Conservation (phyloP, 148 eudicot species). For the Tetragonia tetragonoides region DNA sequence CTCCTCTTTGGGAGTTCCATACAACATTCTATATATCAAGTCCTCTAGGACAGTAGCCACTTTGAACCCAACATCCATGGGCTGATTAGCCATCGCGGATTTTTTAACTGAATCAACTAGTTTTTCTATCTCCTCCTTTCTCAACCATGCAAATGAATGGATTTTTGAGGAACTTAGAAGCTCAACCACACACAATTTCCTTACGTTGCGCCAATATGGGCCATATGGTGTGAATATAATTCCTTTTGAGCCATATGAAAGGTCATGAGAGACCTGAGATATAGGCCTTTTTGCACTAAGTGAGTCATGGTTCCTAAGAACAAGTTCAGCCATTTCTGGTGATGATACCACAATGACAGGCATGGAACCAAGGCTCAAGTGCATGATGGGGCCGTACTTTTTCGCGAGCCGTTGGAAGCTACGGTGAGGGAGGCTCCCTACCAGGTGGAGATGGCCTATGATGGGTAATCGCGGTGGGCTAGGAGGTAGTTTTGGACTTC, state of each 20-base stretch:
- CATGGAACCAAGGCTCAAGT: conserved; percentile 26
- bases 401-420: conserved; percentile 30
- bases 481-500: conserved; percentile 28
- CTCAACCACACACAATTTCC: conserved; percentile 25
- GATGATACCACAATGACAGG: conserved; percentile 24
- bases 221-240: conserved; percentile 22
- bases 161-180: conserved; percentile 20
- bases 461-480: conserved; percentile 41
- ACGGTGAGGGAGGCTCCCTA: conserved; percentile 42
- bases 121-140: conserved; percentile 20
- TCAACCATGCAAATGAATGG: conserved; percentile 20
- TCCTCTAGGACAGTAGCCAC: conserved; percentile 21
- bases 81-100: conserved; percentile 4
- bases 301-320: conserved; percentile 15
- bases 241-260: conserved; percentile 20
- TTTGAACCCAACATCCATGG: conserved; percentile 16
- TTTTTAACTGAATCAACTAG: conserved; percentile 11
- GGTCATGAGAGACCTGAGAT: conserved; percentile 21
- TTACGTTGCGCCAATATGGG: conserved; percentile 15
- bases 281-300: conserved; percentile 18
- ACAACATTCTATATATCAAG: conserved; percentile 27
- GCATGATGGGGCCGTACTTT: conserved; percentile 45
- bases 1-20: conserved; percentile 19
- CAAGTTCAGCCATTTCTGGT: conserved; percentile 22
- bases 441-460: conserved; percentile 35